phyloP scores from a whole-genome alignment of 2,329 filamentous ascomycete genomes.

The Monosporascus sp. region DNA sequence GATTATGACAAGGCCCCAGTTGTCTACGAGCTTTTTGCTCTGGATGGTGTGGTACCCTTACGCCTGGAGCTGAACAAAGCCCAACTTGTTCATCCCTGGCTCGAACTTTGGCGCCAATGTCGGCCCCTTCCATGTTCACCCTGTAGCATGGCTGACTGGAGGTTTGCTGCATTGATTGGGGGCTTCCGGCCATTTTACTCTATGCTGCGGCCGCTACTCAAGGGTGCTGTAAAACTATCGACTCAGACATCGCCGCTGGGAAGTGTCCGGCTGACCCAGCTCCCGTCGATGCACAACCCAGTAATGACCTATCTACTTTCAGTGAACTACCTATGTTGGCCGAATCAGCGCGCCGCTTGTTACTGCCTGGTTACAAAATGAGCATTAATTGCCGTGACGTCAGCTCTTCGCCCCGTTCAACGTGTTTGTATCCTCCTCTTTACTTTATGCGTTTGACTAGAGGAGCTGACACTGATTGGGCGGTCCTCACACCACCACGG shows the following conservation, averaged over 20 bases:
- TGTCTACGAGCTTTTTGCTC: conserved; percentile 49
- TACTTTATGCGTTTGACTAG: conserved; percentile 42
- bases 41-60: conserved; percentile 50
- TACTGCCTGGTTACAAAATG: conserved; percentile 47
- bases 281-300: conserved; percentile 36
- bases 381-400: conserved; percentile 46
- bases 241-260: conserved; percentile 38
- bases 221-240: conserved; percentile 28
- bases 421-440: not conserved
- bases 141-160: conserved; percentile 46
- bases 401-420: conserved; percentile 33
- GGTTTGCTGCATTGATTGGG: conserved; percentile 44
- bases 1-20: conserved; percentile 57
- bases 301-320: conserved; percentile 37
- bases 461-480: conserved; percentile 40
- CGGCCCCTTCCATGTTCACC: conserved; percentile 48
- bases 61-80: conserved; percentile 42
- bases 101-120: conserved; percentile 52
- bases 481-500: conserved; percentile 36
- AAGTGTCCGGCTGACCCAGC: conserved; percentile 13
- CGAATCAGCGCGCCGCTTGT: conserved; percentile 18
- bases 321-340: conserved; percentile 36
- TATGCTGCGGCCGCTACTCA: conserved; percentile 35
- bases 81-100: conserved; percentile 49
- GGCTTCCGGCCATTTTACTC: conserved; percentile 45